These are phyloP conservation scores for Friedmanniomyces simplex DNA, from an alignment of 495 filamentous ascomycete genomes.

Conservation along the genomic window DNA sequence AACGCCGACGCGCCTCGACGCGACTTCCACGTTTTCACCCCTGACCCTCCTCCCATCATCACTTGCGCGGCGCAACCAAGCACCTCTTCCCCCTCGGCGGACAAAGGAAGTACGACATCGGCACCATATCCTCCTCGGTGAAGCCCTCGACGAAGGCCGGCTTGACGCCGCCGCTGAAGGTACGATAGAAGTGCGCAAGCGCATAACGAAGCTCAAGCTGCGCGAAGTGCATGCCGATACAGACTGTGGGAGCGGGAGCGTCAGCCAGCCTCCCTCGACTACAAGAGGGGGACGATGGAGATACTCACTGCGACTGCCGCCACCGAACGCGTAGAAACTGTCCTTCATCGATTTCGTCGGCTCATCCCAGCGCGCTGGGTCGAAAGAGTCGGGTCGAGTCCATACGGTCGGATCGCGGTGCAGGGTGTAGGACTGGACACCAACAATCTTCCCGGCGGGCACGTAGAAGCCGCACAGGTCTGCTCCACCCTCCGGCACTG, in stretches of 20 bases:
- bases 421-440: constrained; percentile 34
- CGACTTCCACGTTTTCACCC: neutral
- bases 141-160: neutral
- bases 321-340: constrained; percentile 44
- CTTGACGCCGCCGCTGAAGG: constrained; percentile 1
- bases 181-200: constrained; percentile 3
- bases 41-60: neutral
- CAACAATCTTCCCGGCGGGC: constrained; percentile 28
- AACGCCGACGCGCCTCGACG: neutral
- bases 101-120: constrained; percentile 20
- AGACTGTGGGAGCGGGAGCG: constrained; percentile 4
- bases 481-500: constrained; percentile 23
- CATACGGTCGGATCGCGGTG: constrained; percentile 32
- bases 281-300: too few relatives aligned
- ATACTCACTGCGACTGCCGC: constrained; percentile 35
- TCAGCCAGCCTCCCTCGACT: neutral
- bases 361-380: constrained; percentile 35
- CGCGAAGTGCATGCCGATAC: constrained; percentile 19
- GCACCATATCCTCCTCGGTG: constrained; percentile 19
- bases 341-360: constrained; percentile 44
- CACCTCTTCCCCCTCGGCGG: constrained; percentile 20
- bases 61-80: neutral
- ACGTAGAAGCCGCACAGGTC: constrained; percentile 25
- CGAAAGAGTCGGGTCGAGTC: constrained; percentile 30
- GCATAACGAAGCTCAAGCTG: constrained; percentile 15